Evolutionary conservation across 805 yeast species (phyloP).

Genomic region (Tetrapisispora fleetii): DNA sequence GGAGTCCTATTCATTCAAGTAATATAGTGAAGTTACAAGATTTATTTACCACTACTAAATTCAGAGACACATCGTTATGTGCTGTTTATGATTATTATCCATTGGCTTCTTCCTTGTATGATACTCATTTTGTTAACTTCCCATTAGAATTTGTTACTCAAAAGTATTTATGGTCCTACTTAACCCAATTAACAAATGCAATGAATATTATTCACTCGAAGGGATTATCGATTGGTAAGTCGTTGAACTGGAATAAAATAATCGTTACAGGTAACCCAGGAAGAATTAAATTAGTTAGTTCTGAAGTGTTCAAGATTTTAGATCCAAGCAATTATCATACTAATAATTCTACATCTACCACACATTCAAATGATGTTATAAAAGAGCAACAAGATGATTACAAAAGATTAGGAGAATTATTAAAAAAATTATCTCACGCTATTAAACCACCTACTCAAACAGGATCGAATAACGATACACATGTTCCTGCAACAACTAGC

Average conservation of each 20-base stretch:
- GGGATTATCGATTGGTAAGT: conserved; percentile 45
- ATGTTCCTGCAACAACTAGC: conserved; percentile 1
- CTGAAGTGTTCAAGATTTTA: conserved; percentile 34
- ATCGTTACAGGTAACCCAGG: conserved; percentile 58
- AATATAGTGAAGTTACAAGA: conserved; percentile 63
- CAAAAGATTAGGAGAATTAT: conserved; percentile 45
- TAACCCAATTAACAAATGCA: conserved; percentile 67
- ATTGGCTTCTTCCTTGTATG: conserved; percentile 56
- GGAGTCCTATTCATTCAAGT: conserved; percentile 45
- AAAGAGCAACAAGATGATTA: conserved; percentile 47
- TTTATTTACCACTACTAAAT: conserved; percentile 78
- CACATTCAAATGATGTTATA: conserved; percentile 8
- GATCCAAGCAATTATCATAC: conserved; percentile 53
- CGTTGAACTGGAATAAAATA: conserved; percentile 56
- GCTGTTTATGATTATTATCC: conserved; percentile 84
- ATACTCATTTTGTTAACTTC: conserved; percentile 45
- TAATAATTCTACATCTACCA: conserved; percentile 13
- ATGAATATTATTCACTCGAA: conserved; percentile 53
- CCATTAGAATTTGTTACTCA: conserved; percentile 39
- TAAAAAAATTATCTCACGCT: conserved; percentile 24
- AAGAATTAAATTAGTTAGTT: conserved; percentile 59
- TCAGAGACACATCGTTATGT: conserved; percentile 69
- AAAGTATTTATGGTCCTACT: conserved; percentile 61
- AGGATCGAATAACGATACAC: conserved; percentile 4
- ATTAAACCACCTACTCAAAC: conserved; percentile 2